phyloP scores from a whole-genome alignment of 805 yeast species.

The Scheffersomyces stipitis region DNA sequence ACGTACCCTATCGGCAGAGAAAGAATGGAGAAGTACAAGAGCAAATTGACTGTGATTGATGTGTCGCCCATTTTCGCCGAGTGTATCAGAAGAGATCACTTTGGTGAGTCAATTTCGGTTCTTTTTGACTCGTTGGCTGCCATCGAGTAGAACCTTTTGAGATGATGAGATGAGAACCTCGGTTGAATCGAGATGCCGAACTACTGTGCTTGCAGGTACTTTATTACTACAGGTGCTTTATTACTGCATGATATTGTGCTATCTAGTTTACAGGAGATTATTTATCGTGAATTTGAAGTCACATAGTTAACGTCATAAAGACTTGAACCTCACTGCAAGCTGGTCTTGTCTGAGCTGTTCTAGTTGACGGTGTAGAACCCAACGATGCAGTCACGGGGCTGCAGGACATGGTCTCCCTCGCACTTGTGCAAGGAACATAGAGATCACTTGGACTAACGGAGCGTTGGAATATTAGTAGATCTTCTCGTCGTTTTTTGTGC shows the following conservation, averaged over 20 bases:
- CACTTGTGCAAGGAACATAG: constrained; percentile 13
- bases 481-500: neutral
- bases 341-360: neutral
- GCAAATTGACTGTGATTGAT: constrained; percentile 81
- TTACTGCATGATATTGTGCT: no score
- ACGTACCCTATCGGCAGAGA: constrained; percentile 85
- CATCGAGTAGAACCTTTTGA: constrained; percentile 27
- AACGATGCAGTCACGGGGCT: constrained; percentile 55
- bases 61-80: constrained; percentile 96
- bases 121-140: constrained; percentile 84
- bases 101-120: constrained; percentile 95
- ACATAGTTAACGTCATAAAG: no score
- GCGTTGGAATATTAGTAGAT: constrained; percentile 47
- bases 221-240: no score
- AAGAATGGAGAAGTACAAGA: constrained; percentile 50
- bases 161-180: neutral
- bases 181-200: no score
- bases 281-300: neutral
- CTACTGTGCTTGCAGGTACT: no score
- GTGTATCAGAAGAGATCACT: constrained; percentile 97
- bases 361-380: constrained; percentile 21
- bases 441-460: constrained; percentile 52
- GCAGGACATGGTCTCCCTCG: constrained; percentile 45
- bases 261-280: neutral
- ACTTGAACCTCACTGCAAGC: neutral